A percentile compares a stretch with the other conserved stretches of the same genome.
phyloP scores from a whole-genome alignment of 2,329 filamentous ascomycete species.

The Dichotomopilus funicola region DNA sequence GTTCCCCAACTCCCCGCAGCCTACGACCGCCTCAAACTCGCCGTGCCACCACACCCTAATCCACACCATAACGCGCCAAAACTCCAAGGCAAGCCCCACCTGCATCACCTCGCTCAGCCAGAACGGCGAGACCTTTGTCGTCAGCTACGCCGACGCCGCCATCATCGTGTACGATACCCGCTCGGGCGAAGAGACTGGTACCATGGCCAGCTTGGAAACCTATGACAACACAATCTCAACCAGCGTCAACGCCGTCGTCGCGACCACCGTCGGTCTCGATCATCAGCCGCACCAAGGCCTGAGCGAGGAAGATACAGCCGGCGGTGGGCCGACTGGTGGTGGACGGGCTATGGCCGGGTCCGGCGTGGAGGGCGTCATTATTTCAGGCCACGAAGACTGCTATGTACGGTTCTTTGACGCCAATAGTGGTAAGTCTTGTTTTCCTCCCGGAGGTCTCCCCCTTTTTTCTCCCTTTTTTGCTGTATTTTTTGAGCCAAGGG shows the following conservation, averaged over 20 bases:
- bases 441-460: background rate
- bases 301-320: slow-evolving; percentile 65
- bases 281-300: slow-evolving; percentile 58
- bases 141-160: slow-evolving; percentile 83
- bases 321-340: slow-evolving; percentile 74
- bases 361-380: slow-evolving; percentile 85
- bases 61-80: slow-evolving; percentile 71
- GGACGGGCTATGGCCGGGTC: slow-evolving; percentile 58
- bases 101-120: slow-evolving; percentile 85
- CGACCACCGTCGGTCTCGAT: slow-evolving; percentile 77
- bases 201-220: slow-evolving; percentile 90
- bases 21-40: slow-evolving; percentile 75
- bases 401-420: slow-evolving; percentile 97
- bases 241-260: slow-evolving; percentile 86
- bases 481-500: too few species aligned
- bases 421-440: slow-evolving; percentile 72
- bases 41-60: slow-evolving; percentile 85
- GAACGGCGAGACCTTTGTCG: slow-evolving; percentile 82
- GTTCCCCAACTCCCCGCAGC: slow-evolving; percentile 84
- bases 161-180: slow-evolving; percentile 89
- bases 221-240: slow-evolving; percentile 75
- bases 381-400: slow-evolving; percentile 92
- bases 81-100: slow-evolving; percentile 69
- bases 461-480: too few species aligned
- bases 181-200: slow-evolving; percentile 82